A percentile compares a stretch with the other conserved stretches of the same genome.
phyloP scores from a whole-genome alignment of 768 basidiomycete genomes.

The Lentinula raphanica region DNA sequence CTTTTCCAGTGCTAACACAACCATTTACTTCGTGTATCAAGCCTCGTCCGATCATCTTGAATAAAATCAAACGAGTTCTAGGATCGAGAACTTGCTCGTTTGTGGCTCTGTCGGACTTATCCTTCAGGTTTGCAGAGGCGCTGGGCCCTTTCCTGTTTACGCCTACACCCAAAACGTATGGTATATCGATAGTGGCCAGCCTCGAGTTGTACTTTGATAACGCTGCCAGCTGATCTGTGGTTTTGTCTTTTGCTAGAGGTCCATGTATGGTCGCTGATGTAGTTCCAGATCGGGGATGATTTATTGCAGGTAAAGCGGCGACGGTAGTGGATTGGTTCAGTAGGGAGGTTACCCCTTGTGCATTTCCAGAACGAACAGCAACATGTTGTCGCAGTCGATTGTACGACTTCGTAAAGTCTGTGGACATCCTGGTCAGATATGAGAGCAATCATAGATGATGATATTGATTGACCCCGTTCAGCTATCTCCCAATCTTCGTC shows the following conservation, averaged over 20 bases:
- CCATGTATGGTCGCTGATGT: constrained; percentile 18
- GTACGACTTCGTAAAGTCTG: constrained; percentile 98
- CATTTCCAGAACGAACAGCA: constrained; percentile 71
- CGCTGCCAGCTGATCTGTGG: constrained; percentile 66
- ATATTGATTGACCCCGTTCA: constrained; percentile 69
- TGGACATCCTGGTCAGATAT: constrained; percentile 9
- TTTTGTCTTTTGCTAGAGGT: constrained; percentile 45
- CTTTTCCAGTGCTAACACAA: constrained; percentile 97
- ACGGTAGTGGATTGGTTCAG: constrained; percentile 45
- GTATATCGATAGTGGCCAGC: constrained; percentile 68
- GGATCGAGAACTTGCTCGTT: constrained; percentile 96
- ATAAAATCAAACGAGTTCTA: constrained; percentile 88
- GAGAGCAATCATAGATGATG: too few species aligned
- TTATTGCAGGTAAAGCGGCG: constrained; percentile 65
- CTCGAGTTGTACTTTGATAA: constrained; percentile 74
- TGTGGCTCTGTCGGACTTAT: constrained; percentile 95
- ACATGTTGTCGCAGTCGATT: constrained; percentile 92
- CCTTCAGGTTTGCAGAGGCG: constrained; percentile 83
- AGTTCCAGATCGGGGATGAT: constrained; percentile 48
- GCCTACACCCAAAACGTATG: constrained; percentile 64
- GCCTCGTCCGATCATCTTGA: constrained; percentile 93
- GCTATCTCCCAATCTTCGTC: constrained; percentile 89
- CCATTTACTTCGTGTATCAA: constrained; percentile 89
- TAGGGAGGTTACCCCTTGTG: constrained; percentile 52
- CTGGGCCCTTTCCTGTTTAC: constrained; percentile 92